Conservation (phyloP, 2,329 filamentous ascomycete genomes). For the Grosmannia clavigera region DNA sequence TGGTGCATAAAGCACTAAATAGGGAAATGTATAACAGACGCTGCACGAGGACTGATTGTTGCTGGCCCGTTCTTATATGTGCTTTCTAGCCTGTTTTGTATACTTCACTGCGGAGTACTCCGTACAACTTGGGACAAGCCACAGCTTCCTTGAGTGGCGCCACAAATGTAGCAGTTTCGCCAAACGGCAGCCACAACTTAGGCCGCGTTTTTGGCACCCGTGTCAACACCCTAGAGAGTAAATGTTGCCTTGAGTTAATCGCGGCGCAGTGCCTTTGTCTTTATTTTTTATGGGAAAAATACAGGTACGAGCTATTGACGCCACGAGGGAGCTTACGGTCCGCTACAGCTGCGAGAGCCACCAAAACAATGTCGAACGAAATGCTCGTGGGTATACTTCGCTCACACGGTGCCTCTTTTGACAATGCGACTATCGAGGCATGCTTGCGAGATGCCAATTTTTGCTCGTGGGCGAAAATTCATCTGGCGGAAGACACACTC, state of each 20-base stretch:
- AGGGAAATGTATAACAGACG: too few species aligned
- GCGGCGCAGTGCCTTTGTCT: background rate
- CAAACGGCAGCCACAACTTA: background rate
- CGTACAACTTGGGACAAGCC: background rate
- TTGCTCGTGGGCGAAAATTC: conserved; percentile 33
- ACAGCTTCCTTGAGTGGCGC: background rate
- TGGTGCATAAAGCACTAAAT: too few species aligned
- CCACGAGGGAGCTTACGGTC: background rate
- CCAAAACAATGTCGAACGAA: background rate
- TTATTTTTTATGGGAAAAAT: background rate
- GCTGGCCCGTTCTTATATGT: too few species aligned
- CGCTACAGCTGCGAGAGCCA: background rate
- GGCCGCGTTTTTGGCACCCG: background rate
- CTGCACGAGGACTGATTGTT: too few species aligned
- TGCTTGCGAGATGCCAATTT: conserved; percentile 23
- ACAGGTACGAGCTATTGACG: background rate
- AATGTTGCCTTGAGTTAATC: background rate
- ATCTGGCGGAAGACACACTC: conserved; percentile 38
- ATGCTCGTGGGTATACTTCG: conserved; percentile 7
- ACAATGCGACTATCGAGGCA: conserved; percentile 17
- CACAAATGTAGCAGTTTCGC: background rate
- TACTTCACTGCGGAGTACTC: too few species aligned
- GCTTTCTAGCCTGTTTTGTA: too few species aligned
- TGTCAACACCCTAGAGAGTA: background rate
- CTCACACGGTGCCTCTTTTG: conserved; percentile 3